Base-by-base conservation (phyloP, 352 stramenopile genomes). In the Thraustotheca clavata region DNA sequence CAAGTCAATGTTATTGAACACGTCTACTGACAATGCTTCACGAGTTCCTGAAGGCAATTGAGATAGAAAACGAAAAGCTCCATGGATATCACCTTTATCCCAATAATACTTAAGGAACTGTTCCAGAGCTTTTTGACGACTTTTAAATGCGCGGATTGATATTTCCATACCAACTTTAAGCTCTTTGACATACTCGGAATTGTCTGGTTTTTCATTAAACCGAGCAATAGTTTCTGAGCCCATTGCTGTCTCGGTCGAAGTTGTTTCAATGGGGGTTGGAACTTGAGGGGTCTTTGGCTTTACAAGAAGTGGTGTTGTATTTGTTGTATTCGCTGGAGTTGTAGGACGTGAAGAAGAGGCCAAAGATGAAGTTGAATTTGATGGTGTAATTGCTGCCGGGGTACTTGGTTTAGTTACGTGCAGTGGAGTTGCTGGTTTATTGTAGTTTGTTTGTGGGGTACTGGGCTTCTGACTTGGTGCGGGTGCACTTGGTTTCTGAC, bases 141-240 rank as follows among this genome's bases (percentile, higher is more conserved):
- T 67, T 14, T 76, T 75, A 35, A 94, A 86, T 11, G 77, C 80
- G 59, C 89, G 89, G 32, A 91, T 52, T 29, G 74, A 91, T 11
- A 80, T 89, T 60, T 94, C 84, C 82, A 94, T 94, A 7, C 84
- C 84, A 62, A 79, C 88, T 7, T 79, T 80, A 59, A 91, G 80
- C 68, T 94, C 84, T 72, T 85, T 87, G 43, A 94, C 79, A 57
- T 80, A 91, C 40, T 90, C 79, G 0, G 77, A 26, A 31, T 31
- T 52, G n/a, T 14, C 12, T 24, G 11, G 9, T 24, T 52, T 31
- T 31, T 47, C 39, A 16, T 38, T 18, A 32, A 62, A 62, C 14
- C 55, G 55, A 27, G 49, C 52, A 31, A 62, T 50, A 26, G 55
- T 62, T 26, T 62, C 55, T 8, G 26, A 5, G 33, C 55, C 55